phyloP scores from a whole-genome alignment of 2,329 filamentous ascomycete genomes.

The Diaporthe helianthi region DNA sequence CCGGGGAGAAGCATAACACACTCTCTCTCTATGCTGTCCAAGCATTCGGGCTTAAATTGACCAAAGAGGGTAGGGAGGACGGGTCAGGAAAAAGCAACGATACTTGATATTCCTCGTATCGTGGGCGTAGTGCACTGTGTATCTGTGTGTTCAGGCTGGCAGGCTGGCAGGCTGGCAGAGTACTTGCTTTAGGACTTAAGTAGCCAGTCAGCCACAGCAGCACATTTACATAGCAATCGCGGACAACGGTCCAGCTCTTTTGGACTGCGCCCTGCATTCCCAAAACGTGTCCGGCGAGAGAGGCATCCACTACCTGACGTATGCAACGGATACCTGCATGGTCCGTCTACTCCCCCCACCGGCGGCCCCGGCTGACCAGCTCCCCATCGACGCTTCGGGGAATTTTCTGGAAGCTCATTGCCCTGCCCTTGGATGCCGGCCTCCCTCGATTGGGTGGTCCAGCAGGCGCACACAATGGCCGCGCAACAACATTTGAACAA shows the following conservation, averaged over 20 bases:
- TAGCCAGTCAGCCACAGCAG: too few species aligned
- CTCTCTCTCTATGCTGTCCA: neutral
- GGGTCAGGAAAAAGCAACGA: neutral
- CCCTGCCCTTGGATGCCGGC: neutral
- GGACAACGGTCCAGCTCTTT: neutral
- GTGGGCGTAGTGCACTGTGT: neutral
- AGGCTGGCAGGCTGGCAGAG: too few species aligned
- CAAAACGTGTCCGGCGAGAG: slow-evolving; percentile 30
- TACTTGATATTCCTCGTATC: slow-evolving; percentile 5
- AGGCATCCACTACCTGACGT: slow-evolving; percentile 34
- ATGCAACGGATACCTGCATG: neutral
- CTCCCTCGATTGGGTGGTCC: slow-evolving; percentile 2
- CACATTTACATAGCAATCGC: neutral
- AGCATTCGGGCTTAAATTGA: neutral
- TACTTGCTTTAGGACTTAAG: too few species aligned
- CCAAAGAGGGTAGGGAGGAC: neutral
- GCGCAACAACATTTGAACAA: slow-evolving; percentile 4
- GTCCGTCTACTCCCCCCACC: too few species aligned
- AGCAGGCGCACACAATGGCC: slow-evolving; percentile 9
- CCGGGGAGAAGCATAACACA: neutral
- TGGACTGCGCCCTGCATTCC: slow-evolving; percentile 11
- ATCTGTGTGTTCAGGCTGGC: too few species aligned
- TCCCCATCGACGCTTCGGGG: neutral
- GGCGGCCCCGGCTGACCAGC: slow-evolving; percentile 6
- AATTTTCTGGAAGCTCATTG: slow-evolving; percentile 19